Conservation (phyloP, 495 filamentous ascomycete genomes). For the Penicillium fimorum region DNA sequence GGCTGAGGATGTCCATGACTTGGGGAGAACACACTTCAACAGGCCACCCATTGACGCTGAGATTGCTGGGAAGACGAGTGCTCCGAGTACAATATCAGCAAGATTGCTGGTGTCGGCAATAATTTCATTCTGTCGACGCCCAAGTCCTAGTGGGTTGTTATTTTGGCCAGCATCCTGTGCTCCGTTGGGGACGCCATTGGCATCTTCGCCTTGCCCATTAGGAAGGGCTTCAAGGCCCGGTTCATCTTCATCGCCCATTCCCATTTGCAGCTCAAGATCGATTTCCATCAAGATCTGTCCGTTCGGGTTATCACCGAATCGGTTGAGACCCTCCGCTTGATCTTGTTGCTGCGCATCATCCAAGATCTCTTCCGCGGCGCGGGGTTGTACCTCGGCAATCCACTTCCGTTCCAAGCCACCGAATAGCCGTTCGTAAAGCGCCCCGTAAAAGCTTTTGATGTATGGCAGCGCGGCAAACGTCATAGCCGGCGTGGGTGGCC, state of each 20-base stretch:
- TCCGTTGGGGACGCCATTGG: conserved; percentile 26
- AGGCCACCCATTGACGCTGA: conserved; percentile 67
- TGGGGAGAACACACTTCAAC: conserved; percentile 60
- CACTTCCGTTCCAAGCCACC: conserved; percentile 62
- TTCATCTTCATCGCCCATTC: conserved; percentile 40
- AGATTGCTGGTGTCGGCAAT: conserved; percentile 51
- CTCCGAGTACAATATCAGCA: conserved; percentile 58
- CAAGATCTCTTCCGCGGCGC: conserved; percentile 50
- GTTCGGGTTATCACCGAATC: conserved; percentile 40
- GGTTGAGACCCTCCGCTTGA: conserved; percentile 39
- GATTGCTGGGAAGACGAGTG: conserved; percentile 61
- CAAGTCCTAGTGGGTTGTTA: conserved; percentile 34
- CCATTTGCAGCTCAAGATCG: conserved; percentile 43
- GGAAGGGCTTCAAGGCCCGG: conserved; percentile 18
- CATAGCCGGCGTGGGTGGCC: conserved; percentile 76
- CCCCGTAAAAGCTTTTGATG: conserved; percentile 63
- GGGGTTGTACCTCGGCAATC: conserved; percentile 63
- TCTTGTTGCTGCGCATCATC: conserved; percentile 47
- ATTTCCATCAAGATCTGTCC: conserved; percentile 48
- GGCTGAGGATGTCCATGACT: conserved; percentile 54
- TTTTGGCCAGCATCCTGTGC: conserved; percentile 28
- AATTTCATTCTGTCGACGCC: conserved; percentile 44
- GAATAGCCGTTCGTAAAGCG: conserved; percentile 64
- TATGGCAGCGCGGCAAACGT: conserved; percentile 67
- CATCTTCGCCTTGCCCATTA: conserved; percentile 20